These are phyloP conservation scores for Myxozyma udenii DNA, from an alignment of 805 yeast genomes.

Conservation along the genomic window DNA sequence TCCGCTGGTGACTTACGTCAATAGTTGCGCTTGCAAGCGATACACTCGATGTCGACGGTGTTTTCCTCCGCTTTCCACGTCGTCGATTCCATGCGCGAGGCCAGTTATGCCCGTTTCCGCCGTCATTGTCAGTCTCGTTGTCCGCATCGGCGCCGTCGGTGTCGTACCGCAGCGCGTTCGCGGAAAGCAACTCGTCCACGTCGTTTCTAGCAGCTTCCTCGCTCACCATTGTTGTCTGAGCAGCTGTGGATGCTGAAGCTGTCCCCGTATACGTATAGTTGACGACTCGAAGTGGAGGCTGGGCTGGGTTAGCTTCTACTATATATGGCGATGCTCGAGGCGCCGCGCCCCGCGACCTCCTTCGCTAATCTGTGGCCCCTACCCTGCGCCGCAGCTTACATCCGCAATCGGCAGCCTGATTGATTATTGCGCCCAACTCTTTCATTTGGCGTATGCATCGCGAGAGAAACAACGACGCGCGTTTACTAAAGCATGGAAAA, in stretches of 20 bases:
- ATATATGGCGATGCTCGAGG: not conserved
- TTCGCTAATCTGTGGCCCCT: too few species aligned
- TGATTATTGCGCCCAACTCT: too few species aligned
- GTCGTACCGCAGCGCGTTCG: not conserved
- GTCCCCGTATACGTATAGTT: not conserved
- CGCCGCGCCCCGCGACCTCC: not conserved
- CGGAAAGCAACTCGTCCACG: too few species aligned
- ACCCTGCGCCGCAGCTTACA: too few species aligned
- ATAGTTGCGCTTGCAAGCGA: not conserved
- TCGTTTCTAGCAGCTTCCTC: too few species aligned
- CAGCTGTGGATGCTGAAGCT: not conserved
- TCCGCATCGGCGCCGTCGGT: not conserved
- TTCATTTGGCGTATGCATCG: too few species aligned
- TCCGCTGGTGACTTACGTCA: not conserved
- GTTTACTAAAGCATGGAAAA: too few species aligned
- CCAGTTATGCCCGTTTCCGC: not conserved
- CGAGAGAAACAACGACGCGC: too few species aligned
- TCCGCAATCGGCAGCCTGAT: too few species aligned
- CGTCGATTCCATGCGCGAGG: not conserved
- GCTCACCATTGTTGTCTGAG: not conserved
- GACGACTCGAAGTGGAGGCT: not conserved
- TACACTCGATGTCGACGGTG: not conserved
- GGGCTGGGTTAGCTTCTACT: not conserved
- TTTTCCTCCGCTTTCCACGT: not conserved
- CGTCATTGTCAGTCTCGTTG: not conserved